Evolutionary conservation across 2,329 filamentous ascomycete genomes (phyloP).

Genomic region (Penicillium sp.): DNA sequence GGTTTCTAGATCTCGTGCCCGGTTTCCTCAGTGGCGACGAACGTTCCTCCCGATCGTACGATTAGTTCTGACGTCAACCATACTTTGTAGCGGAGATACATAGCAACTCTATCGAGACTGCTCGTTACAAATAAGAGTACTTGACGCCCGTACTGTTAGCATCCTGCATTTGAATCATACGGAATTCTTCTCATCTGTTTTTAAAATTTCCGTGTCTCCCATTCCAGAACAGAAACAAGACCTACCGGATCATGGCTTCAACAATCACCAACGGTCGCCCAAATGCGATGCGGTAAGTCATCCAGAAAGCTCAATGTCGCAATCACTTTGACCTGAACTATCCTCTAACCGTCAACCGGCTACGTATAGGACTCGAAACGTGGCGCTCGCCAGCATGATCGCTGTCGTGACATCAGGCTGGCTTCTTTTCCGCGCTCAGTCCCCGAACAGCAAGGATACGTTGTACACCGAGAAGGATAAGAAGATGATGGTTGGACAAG

Average conservation of each 20-base stretch:
- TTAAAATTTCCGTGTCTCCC: not conserved
- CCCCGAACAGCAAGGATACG: conserved; percentile 7
- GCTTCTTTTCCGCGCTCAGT: conserved; percentile 13
- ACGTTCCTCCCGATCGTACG: not conserved
- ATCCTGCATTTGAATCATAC: too few relatives aligned
- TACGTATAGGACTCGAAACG: conserved; percentile 4
- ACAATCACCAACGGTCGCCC: not conserved
- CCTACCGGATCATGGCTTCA: not conserved
- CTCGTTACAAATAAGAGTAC: not conserved
- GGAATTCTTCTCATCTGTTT: too few relatives aligned
- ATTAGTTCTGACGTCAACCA: not conserved
- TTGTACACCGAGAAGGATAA: conserved; percentile 7
- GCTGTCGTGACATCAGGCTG: conserved; percentile 3
- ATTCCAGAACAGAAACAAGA: not conserved
- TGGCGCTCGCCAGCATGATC: conserved; percentile 6
- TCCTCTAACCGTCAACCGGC: not conserved
- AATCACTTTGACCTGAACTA: too few relatives aligned
- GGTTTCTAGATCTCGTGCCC: not conserved
- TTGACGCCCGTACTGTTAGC: not conserved
- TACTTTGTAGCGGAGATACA: not conserved
- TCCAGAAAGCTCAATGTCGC: not conserved
- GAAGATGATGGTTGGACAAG: conserved; percentile 5
- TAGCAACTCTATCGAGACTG: not conserved
- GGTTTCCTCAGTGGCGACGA: not conserved
- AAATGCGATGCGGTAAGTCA: not conserved